Evolutionary conservation across 225 moss, liverwort and hornwort species (phyloP).

Genomic region (Pseudisothecium myosuroides): DNA sequence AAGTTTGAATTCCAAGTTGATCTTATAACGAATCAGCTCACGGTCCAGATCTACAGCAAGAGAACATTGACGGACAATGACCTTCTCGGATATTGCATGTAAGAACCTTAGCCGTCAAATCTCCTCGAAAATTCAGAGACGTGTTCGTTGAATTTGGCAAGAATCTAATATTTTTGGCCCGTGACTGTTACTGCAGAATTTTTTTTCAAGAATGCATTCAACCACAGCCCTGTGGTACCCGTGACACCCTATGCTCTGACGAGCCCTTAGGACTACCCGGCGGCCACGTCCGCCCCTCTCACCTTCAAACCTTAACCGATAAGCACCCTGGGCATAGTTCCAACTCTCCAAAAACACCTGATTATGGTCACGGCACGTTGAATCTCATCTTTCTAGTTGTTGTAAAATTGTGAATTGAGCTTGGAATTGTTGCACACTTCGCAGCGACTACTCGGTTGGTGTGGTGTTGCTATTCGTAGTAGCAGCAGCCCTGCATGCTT

Average conservation of each 20-base stretch:
- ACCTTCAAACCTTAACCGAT: background rate
- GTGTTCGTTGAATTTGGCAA: background rate
- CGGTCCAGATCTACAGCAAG: background rate
- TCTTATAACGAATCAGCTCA: background rate
- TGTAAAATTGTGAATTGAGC: background rate
- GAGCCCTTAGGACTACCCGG: background rate
- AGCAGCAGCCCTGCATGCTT: background rate
- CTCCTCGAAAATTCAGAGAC: background rate
- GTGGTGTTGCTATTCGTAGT: too few relatives aligned
- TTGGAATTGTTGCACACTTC: background rate
- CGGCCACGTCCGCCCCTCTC: constrained; percentile 16
- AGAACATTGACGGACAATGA: background rate
- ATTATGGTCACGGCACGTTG: background rate
- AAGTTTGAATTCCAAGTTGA: constrained; percentile 2
- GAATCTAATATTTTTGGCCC: background rate
- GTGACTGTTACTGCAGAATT: background rate
- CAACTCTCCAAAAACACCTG: background rate
- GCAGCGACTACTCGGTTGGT: background rate
- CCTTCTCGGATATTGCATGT: constrained; percentile 12
- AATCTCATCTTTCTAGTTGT: background rate
- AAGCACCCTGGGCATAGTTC: background rate
- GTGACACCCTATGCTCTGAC: background rate
- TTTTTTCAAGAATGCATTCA: background rate
- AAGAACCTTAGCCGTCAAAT: background rate
- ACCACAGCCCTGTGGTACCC: background rate